These are phyloP conservation scores for Rhodotorula sphaerocarpa DNA, from an alignment of 768 basidiomycete genomes.

Conservation along the genomic window DNA sequence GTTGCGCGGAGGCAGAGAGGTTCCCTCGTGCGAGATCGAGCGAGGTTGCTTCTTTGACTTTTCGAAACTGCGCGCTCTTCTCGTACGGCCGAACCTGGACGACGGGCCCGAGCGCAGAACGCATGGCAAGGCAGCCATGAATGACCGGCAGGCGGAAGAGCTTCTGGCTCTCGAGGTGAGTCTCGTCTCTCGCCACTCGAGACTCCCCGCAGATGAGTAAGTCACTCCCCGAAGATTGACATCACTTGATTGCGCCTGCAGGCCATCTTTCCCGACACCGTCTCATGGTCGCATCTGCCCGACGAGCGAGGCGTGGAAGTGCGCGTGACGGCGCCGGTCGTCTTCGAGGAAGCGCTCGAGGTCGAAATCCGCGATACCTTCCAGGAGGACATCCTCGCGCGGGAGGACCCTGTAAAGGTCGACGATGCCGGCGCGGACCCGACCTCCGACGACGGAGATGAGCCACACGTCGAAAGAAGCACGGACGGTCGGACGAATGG, in stretches of 20 bases:
- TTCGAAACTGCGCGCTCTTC: background rate
- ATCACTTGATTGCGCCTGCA: too few species aligned
- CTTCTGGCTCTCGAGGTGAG: slow-evolving; percentile 17
- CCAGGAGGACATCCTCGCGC: background rate
- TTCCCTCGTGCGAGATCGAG: rapidly evolving
- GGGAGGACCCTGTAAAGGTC: background rate
- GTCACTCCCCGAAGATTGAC: too few species aligned
- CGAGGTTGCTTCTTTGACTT: background rate
- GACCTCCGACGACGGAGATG: too few species aligned
- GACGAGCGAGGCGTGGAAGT: background rate
- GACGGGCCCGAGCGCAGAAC: too few species aligned
- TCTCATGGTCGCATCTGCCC: background rate
- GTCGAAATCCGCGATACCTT: slow-evolving; percentile 10
- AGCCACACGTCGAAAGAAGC: too few species aligned
- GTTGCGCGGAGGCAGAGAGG: too few species aligned
- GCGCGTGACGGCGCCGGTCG: background rate
- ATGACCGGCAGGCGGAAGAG: slow-evolving; percentile 24
- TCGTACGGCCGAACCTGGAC: background rate
- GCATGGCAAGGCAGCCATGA: too few species aligned
- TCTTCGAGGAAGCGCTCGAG: slow-evolving; percentile 1
- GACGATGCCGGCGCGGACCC: background rate
- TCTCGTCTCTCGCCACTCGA: background rate
- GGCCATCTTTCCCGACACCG: slow-evolving; percentile 13
- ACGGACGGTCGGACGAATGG: too few species aligned
- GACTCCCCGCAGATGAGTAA: background rate